A percentile compares a stretch with the other conserved stretches of the same genome.
phyloP scores from a whole-genome alignment of 2,329 filamentous ascomycete species.

The Penicillium sp. region DNA sequence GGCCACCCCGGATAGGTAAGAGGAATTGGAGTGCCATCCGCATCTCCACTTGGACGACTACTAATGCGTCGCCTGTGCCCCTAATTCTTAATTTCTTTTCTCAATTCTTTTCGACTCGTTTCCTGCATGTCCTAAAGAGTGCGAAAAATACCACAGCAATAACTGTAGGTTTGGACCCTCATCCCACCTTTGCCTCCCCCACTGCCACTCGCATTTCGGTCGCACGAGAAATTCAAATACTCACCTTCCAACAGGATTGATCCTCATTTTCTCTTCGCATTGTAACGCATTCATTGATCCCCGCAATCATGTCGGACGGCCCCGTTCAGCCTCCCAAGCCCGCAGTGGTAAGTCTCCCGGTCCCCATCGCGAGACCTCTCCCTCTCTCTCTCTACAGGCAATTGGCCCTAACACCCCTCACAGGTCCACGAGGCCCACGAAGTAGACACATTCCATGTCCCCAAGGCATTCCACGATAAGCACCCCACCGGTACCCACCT shows the following conservation, averaged over 20 bases:
- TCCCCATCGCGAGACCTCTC: too few species aligned
- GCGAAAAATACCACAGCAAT: too few species aligned
- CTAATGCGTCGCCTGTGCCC: slow-evolving; percentile 11
- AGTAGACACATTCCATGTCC: slow-evolving; percentile 57
- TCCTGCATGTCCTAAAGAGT: background rate
- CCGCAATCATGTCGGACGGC: slow-evolving; percentile 41
- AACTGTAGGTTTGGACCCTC: too few species aligned
- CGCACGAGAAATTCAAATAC: background rate
- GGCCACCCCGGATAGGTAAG: slow-evolving; percentile 4
- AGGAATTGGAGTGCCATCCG: slow-evolving; percentile 4
- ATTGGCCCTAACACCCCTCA: background rate
- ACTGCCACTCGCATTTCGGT: background rate
- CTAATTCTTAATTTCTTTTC: background rate
- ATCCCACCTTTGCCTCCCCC: too few species aligned
- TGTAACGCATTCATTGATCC: slow-evolving; percentile 1
- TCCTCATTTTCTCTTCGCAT: background rate
- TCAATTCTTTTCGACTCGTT: slow-evolving; percentile 4
- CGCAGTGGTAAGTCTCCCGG: slow-evolving; percentile 40
- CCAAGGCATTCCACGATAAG: slow-evolving; percentile 59
- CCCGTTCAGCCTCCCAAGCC: slow-evolving; percentile 35
- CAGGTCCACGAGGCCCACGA: slow-evolving; percentile 51
- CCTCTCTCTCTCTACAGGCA: background rate
- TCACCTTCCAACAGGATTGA: background rate
- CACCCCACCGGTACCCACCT: slow-evolving; percentile 64
- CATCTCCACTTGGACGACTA: slow-evolving; percentile 10